phyloP scores from a whole-genome alignment of 352 stramenopile species.

The Phytophthora chlamydospora region DNA sequence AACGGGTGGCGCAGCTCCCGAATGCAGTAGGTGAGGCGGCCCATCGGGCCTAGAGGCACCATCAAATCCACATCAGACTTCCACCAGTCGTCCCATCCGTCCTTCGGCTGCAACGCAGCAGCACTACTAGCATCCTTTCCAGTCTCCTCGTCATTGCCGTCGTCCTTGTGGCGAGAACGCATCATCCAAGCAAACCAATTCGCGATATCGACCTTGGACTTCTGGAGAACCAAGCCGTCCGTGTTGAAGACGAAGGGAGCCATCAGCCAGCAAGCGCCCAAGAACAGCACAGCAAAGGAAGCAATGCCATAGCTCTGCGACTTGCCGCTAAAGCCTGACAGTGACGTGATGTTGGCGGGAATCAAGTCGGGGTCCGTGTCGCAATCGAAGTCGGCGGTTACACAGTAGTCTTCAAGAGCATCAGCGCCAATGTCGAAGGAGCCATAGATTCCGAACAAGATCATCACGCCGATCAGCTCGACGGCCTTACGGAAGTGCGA shows the following conservation, averaged over 20 bases:
- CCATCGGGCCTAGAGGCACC: slow-evolving; percentile 67
- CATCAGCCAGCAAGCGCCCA: slow-evolving; percentile 84
- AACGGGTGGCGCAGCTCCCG: slow-evolving; percentile 81
- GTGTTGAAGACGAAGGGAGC: slow-evolving; percentile 90
- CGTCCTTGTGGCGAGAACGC: slow-evolving; percentile 48
- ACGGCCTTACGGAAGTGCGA: slow-evolving; percentile 91
- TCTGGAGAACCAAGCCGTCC: slow-evolving; percentile 85
- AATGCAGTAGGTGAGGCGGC: slow-evolving; percentile 75
- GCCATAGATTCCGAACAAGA: slow-evolving; percentile 81
- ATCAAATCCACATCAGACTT: slow-evolving; percentile 75
- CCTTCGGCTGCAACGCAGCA: slow-evolving; percentile 51
- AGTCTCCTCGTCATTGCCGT: slow-evolving; percentile 43
- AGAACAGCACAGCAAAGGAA: slow-evolving; percentile 83
- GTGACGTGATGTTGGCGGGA: slow-evolving; percentile 71
- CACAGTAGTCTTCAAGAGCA: slow-evolving; percentile 54
- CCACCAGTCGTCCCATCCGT: slow-evolving; percentile 83
- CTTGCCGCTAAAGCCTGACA: slow-evolving; percentile 57
- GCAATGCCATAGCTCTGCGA: slow-evolving; percentile 82
- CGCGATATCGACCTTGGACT: slow-evolving; percentile 79
- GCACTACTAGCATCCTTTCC: slow-evolving; percentile 41
- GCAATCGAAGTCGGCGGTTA: slow-evolving; percentile 55
- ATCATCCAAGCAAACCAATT: slow-evolving; percentile 91
- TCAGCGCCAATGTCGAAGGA: slow-evolving; percentile 74
- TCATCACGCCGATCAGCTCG: slow-evolving; percentile 86
- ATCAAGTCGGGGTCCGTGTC: slow-evolving; percentile 53